A percentile compares a stretch with the other conserved stretches of the same genome.
These are phyloP conservation scores for Metschnikowia drakensbergensis DNA, from an alignment of 805 yeast species.

Conservation along the genomic window DNA sequence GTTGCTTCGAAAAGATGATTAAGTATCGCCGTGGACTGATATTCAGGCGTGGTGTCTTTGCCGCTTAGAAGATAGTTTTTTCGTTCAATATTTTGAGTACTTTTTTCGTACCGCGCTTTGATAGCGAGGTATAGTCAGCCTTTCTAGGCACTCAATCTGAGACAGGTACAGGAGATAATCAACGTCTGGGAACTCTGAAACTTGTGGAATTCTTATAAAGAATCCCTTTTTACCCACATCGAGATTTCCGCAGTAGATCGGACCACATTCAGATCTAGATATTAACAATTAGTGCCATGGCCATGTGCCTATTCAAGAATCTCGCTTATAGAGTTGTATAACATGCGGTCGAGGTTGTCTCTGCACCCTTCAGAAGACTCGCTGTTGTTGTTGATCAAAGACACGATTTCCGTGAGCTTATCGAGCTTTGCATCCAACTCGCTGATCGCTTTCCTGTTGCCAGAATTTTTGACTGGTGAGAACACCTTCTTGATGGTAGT, in stretches of 20 bases:
- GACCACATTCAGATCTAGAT: not conserved
- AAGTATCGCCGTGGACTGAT: not conserved
- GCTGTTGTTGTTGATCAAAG: conserved; percentile 15
- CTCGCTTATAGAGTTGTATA: conserved; percentile 14
- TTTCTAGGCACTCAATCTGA: not conserved
- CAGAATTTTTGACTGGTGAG: conserved; percentile 31
- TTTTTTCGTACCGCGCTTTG: conserved; percentile 6
- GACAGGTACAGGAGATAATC: not conserved
- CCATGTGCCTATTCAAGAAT: not conserved
- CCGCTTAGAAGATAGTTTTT: not conserved
- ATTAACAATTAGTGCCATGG: not conserved
- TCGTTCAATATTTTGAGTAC: not conserved
- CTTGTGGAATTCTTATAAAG: too few species aligned
- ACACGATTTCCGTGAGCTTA: conserved; percentile 23
- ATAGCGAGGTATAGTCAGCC: not conserved
- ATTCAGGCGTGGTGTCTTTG: not conserved
- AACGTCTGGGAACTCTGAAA: too few species aligned
- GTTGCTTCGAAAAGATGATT: not conserved
- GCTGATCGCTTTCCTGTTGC: conserved; percentile 27
- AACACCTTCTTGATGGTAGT: conserved; percentile 36
- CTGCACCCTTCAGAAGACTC: conserved; percentile 12
- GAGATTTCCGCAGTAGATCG: too few species aligned
- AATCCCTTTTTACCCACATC: too few species aligned
- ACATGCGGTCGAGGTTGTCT: conserved; percentile 16
- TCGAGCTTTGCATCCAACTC: conserved; percentile 27